Percentiles rank a stretch among this genome's conserved stretches.
Conservation (phyloP, 164 flowering plant species). For the Nymphaea colorata region DNA sequence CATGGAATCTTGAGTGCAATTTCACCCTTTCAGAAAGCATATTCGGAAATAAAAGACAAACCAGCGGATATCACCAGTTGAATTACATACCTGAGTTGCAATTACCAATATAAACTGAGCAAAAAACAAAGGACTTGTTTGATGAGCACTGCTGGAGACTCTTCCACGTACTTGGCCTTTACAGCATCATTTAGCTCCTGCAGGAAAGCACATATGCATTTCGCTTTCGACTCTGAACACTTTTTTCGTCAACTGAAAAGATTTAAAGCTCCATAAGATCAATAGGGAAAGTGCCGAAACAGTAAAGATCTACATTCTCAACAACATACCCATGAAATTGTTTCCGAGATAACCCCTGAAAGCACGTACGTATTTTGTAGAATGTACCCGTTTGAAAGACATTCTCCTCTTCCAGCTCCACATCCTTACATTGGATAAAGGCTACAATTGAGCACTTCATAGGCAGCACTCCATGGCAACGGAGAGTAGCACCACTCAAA, state of each 20-base stretch:
- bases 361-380: no score
- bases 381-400: no score
- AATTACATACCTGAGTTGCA: conserved; percentile 77
- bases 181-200: conserved; percentile 97
- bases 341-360: conserved; percentile 76
- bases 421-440: no score
- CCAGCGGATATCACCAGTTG: no score
- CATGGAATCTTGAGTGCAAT: no score
- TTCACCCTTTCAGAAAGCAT: no score
- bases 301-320: not conserved
- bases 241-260: conserved; percentile 65
- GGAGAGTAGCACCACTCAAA: no score
- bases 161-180: conserved; percentile 89
- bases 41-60: no score
- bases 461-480: no score
- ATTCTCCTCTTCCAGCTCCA: no score
- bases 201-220: conserved; percentile 80
- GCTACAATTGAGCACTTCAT: no score
- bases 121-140: conserved; percentile 75
- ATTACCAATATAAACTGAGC: conserved; percentile 80
- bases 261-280: conserved; percentile 6
- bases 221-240: conserved; percentile 83
- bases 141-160: conserved; percentile 68
- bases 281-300: not conserved
- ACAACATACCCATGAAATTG: conserved; percentile 69